Base-by-base conservation (phyloP, 768 basidiomycete species). In the Russula olivacea region DNA sequence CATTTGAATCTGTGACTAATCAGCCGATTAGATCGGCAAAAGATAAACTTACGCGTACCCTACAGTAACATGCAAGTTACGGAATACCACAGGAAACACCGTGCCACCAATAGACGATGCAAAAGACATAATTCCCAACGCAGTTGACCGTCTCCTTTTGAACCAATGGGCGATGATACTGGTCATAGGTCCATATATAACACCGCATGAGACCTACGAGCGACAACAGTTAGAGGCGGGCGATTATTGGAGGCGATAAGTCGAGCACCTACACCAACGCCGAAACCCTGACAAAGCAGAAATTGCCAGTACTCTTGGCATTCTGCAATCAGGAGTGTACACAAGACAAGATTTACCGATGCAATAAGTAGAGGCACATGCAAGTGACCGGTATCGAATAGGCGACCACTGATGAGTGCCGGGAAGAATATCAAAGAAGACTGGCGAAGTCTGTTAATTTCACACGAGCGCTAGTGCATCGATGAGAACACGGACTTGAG, bases 231-330 rank as follows among this genome's bases (percentile, higher is more conserved):
- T 41, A 36, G 53, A 10, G 2, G 10, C 3, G 10, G 40, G 36
- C 6, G 9, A 11, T 50, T 34, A 7, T 17, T n/a, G 38, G 9
- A n/a, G 54, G 43, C 11, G 21, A 19, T n/a, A 17, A 38, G 23
- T 1, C 21, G 28, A 65, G 23, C 4, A 74, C 85, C 63, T 61
- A 88, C 83, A 23, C 89, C 89, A 14, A 84, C 72, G 0, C 79
- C 80, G 41, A 91, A 68, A 0, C 89, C 89, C 71, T 91, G 89
- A 63, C 83, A 89, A 0, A 91, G 77, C 25, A 91, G 68, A 67
- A 91, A 87, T 7, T 91, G 87, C 90, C 89, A 91, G 68, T 85
- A 91, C 61, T 79, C 63, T 12, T 75, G 86, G 69, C 90, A 91
- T 74, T 91, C 77, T 0, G 87, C 87, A 7, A 80, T 75, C n/a